Conservation (phyloP, 768 basidiomycete genomes). For the Lactarius indigo region DNA sequence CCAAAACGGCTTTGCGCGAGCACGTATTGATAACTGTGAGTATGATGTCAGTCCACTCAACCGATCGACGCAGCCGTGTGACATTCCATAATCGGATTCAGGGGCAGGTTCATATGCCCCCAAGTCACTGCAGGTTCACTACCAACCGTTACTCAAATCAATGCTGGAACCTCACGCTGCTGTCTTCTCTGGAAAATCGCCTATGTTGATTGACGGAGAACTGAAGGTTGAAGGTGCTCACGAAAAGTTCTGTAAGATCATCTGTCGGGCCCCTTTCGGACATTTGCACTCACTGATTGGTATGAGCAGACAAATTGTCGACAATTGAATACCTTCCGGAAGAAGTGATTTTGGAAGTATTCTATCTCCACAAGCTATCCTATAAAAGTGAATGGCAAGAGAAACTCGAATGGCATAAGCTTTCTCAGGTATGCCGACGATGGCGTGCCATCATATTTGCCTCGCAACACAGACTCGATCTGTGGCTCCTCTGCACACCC, state of each 20-base stretch:
- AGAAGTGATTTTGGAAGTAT: conserved; percentile 7
- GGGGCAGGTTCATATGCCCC: too few relatives aligned
- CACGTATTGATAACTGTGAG: too few relatives aligned
- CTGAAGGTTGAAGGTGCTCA: not conserved
- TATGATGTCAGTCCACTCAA: too few relatives aligned
- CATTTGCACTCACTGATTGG: not conserved
- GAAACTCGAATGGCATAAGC: not conserved
- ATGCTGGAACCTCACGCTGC: not conserved
- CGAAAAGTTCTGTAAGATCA: not conserved
- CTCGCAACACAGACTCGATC: conserved; percentile 1
- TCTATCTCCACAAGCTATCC: not conserved
- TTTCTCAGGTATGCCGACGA: conserved; percentile 5
- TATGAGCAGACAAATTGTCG: not conserved
- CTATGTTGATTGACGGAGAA: not conserved
- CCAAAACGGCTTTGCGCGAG: too few relatives aligned
- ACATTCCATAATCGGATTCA: not conserved
- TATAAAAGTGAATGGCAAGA: not conserved
- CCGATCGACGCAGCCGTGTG: too few relatives aligned
- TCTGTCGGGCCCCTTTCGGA: not conserved
- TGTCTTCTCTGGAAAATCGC: not conserved
- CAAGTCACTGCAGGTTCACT: too few relatives aligned
- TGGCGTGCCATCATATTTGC: conserved; percentile 1
- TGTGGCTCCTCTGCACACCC: conserved; percentile 10
- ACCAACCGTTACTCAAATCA: not conserved
- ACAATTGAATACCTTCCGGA: conserved; percentile 5